Conservation (phyloP, 2,329 filamentous ascomycete species). For the Talaromyces piceae region DNA sequence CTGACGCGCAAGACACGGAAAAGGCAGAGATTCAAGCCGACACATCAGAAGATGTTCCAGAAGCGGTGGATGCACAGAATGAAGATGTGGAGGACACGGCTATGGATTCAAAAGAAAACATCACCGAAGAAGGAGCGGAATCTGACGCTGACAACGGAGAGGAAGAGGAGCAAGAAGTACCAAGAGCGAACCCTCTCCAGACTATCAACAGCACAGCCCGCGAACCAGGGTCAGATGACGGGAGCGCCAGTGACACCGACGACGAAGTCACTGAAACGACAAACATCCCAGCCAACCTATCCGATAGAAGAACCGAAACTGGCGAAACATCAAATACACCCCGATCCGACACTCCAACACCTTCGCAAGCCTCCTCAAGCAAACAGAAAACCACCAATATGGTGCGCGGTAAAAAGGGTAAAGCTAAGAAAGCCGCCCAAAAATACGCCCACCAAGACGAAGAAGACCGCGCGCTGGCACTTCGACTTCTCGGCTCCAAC, state of each 20-base stretch:
- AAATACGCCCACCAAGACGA: slow-evolving; percentile 96
- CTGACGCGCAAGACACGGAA: slow-evolving; percentile 15
- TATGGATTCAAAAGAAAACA: slow-evolving; percentile 17
- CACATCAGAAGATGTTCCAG: background rate
- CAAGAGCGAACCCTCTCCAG: slow-evolving; percentile 9
- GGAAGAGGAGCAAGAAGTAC: slow-evolving; percentile 9
- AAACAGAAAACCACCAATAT: slow-evolving; percentile 3
- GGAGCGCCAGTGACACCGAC: slow-evolving; percentile 14
- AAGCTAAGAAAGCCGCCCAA: slow-evolving; percentile 76
- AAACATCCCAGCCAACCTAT: background rate
- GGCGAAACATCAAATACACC: background rate
- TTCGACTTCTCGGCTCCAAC: slow-evolving; percentile 74
- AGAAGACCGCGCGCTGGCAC: slow-evolving; percentile 76
- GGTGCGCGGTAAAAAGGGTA: slow-evolving; percentile 65
- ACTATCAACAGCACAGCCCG: slow-evolving; percentile 12
- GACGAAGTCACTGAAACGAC: slow-evolving; percentile 2
- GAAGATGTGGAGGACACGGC: background rate
- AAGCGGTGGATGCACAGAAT: background rate
- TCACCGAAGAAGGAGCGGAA: slow-evolving; percentile 1
- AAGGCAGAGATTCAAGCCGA: background rate
- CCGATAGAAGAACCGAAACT: background rate
- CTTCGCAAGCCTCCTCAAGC: slow-evolving; percentile 7
- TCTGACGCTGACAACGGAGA: slow-evolving; percentile 9
- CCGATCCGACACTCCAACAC: background rate
- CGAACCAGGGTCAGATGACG: slow-evolving; percentile 20